phyloP scores from a whole-genome alignment of 2,329 filamentous ascomycete genomes.

The Daldinia sp. region DNA sequence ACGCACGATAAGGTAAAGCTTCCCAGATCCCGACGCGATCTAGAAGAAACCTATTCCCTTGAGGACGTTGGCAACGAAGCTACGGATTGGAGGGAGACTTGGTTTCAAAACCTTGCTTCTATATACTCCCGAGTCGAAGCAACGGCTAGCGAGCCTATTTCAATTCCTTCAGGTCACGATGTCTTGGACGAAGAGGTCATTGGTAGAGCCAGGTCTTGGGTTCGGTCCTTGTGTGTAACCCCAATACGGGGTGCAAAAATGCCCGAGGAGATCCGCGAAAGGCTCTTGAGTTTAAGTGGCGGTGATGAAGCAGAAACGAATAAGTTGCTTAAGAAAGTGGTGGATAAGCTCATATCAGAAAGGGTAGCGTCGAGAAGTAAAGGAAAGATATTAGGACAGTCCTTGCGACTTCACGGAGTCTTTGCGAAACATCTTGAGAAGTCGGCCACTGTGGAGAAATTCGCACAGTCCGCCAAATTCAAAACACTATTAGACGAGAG shows the following conservation, averaged over 20 bases:
- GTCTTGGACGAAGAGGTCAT: slow-evolving; percentile 44
- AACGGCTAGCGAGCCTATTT: slow-evolving; percentile 57
- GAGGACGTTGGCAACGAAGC: slow-evolving; percentile 49
- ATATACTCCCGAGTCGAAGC: slow-evolving; percentile 66
- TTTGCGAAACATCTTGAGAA: slow-evolving; percentile 66
- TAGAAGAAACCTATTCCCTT: slow-evolving; percentile 56
- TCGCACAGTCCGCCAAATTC: slow-evolving; percentile 65
- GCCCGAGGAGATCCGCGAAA: slow-evolving; percentile 57
- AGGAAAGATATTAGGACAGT: slow-evolving; percentile 65
- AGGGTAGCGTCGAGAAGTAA: slow-evolving; percentile 68
- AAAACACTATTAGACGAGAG: slow-evolving; percentile 66
- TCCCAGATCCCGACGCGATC: slow-evolving; percentile 54
- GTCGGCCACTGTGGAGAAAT: slow-evolving; percentile 61
- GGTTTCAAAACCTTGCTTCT: slow-evolving; percentile 60
- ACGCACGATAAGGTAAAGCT: slow-evolving; percentile 57
- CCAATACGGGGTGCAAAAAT: slow-evolving; percentile 48
- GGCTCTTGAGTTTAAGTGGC: slow-evolving; percentile 59
- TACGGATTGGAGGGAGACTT: slow-evolving; percentile 64
- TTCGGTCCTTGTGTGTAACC: slow-evolving; percentile 66
- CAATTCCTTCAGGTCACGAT: slow-evolving; percentile 43
- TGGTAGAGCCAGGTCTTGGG: slow-evolving; percentile 64
- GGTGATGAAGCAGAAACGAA: slow-evolving; percentile 52
- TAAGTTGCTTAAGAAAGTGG: slow-evolving; percentile 56
- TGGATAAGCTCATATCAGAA: slow-evolving; percentile 57
- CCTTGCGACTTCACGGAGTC: slow-evolving; percentile 69